Evolutionary conservation across 331 rosid genomes (phyloP), one percentile per base, ranked within the genome.

Genomic region (Ulmus americana): DNA sequence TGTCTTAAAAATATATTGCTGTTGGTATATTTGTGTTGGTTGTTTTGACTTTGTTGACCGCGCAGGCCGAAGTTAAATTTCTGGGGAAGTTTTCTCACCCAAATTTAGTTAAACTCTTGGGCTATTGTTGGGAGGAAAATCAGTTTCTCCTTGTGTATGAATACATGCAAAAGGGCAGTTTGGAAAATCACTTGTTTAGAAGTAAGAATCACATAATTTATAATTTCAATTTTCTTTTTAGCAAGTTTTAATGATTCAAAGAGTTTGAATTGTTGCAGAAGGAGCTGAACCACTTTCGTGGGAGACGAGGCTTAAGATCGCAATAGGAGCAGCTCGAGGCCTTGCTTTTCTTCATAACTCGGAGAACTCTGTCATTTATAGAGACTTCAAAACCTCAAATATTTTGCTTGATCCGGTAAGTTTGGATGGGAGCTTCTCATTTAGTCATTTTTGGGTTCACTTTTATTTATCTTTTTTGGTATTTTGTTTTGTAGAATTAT

Each of bases 361-460:
- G 0, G 79, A 84, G 45, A 94, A 84, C 5, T 77, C 85, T 0
- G 95, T 94, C 18, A 94, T 94, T 8, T 94, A 87, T 46, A 79
- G 99, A 16, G 99, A 94, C 74, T 94, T 94, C 55, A 94, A 94
- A 73, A 74, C 99, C 15, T 84, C 99, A 2, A 94, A 94, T 64
- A 87, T 94, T 60, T 79, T 94, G 68, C 69, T 94, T 6, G 98
- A 87, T 39, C 74, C 46, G 80, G 96, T 88, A 65, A 59, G 16
- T 6, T 2, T 6, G 4, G 35, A 28, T 3, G 35, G 3, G 35
- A 28, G 35, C 35, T 28, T 28, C 35, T 28, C 35, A 28, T 28
- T 28, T 28, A 28, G 0, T 28, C 35, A 28, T 28, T 2, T 28
- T 28, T 28, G 35, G 35, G 9, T 8, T 22, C 46, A 0, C 8